These are phyloP conservation scores for Calonectria pauciramosa DNA, from an alignment of 2,329 filamentous ascomycete species.

Conservation along the genomic window DNA sequence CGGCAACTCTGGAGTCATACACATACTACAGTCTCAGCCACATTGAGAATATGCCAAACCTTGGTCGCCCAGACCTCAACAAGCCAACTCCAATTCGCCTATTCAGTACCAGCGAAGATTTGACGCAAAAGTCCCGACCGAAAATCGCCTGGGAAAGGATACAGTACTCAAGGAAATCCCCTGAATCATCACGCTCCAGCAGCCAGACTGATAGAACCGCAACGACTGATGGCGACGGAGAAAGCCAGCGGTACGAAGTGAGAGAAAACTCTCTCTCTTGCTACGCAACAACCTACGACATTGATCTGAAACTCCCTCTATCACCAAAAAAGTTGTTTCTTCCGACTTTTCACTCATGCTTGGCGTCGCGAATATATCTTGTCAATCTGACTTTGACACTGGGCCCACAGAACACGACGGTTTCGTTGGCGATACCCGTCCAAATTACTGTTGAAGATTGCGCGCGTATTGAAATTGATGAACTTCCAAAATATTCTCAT, in stretches of 20 bases:
- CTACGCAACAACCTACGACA: not conserved
- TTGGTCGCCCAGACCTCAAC: not conserved
- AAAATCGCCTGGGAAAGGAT: not conserved
- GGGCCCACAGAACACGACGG: conserved; percentile 15
- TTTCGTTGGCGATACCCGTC: conserved; percentile 28
- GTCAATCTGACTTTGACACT: conserved; percentile 25
- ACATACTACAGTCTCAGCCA: conserved; percentile 36
- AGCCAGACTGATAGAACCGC: not conserved
- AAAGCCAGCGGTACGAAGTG: not conserved
- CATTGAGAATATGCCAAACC: conserved; percentile 32
- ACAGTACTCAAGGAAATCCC: not conserved
- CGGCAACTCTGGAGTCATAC: conserved; percentile 28
- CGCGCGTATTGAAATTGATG: not conserved
- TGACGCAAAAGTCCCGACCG: not conserved
- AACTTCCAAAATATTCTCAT: not conserved
- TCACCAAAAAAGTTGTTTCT: conserved; percentile 28
- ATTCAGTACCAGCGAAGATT: not conserved
- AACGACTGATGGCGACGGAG: not conserved
- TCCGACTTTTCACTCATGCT: conserved; percentile 36
- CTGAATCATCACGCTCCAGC: not conserved
- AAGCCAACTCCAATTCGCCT: not conserved
- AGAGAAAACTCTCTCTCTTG: not conserved
- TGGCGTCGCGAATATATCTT: conserved; percentile 34
- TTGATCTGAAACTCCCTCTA: conserved; percentile 29
- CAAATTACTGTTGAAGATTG: conserved; percentile 30